Base-by-base conservation (phyloP, 495 filamentous ascomycete genomes). In the Bombardia bombarda region DNA sequence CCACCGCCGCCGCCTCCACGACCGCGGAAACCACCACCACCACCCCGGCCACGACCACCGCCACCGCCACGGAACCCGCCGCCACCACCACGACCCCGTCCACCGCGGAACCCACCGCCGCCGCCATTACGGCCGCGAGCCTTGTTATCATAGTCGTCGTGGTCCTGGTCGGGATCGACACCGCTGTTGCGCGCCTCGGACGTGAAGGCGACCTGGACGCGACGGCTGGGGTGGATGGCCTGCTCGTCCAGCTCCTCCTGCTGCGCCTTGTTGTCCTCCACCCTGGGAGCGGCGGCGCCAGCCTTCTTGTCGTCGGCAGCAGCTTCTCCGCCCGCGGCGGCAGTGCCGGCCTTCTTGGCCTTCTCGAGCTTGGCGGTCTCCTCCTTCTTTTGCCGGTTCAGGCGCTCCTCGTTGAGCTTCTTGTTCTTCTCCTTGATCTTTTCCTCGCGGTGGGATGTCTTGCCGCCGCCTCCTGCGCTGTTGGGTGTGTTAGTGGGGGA, bases 341-440 rank as follows among this genome's bases (percentile, higher is more conserved):
- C 18, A 12, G 13, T 17, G 4, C 13, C 25, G 25, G 12, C 31
- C 22, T 43, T 43, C 12, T 20, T 20, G 9, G 18, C 66, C 42
- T 76, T 66, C 57, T 73, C 71, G 4, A 60, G 57, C 46, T 67
- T 60, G 43, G 77, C 78, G 33, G 65, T 60, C 52, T 75, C 78
- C 51, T 72, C 63, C 36, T 61, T 65, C 49, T 72, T 61, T 22
- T 62, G 61, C 32, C 66, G 65, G 32, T 71, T 61, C 36, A 74
- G 72, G 32, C 90, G 75, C 71, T 95, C 79, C 50, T 93, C 87
- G 47, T 85, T 75, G 20, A 97, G 72, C 68, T 89, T 98, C 77
- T 95, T 55, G 13, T 89, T 51, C 43, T 53, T 95, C 9, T 72
- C 72, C 51, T 75, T 66, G 57, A 98, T 82, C 69, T 90, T 94